phyloP scores from a whole-genome alignment of 768 basidiomycete species.

The Tulasnella sp. region DNA sequence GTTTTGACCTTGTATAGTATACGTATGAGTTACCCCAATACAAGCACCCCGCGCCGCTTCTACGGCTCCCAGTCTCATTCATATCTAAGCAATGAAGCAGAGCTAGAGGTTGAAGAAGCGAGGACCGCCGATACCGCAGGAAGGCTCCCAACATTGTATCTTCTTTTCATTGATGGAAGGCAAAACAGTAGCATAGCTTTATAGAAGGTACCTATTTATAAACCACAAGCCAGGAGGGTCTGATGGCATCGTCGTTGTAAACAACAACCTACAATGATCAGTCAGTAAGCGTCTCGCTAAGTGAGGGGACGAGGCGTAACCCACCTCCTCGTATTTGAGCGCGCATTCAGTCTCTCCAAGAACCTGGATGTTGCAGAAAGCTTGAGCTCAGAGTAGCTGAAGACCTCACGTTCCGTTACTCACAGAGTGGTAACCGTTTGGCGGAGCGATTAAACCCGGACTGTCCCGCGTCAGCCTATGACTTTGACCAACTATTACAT shows the following conservation, averaged over 20 bases:
- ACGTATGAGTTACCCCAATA: too few relatives aligned
- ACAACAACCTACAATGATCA: not conserved
- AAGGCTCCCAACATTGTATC: not conserved
- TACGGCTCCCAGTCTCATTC: too few relatives aligned
- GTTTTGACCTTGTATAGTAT: too few relatives aligned
- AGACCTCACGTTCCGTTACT: not conserved
- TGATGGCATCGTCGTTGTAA: constrained; percentile 17
- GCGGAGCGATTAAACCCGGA: not conserved
- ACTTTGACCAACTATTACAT: not conserved
- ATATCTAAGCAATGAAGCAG: too few relatives aligned
- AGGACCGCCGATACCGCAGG: not conserved
- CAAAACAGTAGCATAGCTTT: not conserved
- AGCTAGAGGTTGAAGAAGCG: not conserved
- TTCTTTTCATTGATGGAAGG: not conserved
- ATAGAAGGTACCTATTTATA: not conserved
- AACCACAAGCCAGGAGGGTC: constrained; percentile 22
- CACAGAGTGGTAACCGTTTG: constrained; percentile 17
- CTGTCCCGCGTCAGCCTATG: not conserved
- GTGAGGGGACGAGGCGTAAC: not conserved
- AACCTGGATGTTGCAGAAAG: constrained; percentile 1
- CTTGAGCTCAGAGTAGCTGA: not conserved
- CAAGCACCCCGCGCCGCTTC: too few relatives aligned
- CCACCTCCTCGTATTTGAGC: not conserved
- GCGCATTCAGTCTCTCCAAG: not conserved
- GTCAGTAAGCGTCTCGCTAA: not conserved